Evolutionary conservation across 2,329 filamentous ascomycete species (phyloP).

Genomic region (Leptographium wingfieldii): DNA sequence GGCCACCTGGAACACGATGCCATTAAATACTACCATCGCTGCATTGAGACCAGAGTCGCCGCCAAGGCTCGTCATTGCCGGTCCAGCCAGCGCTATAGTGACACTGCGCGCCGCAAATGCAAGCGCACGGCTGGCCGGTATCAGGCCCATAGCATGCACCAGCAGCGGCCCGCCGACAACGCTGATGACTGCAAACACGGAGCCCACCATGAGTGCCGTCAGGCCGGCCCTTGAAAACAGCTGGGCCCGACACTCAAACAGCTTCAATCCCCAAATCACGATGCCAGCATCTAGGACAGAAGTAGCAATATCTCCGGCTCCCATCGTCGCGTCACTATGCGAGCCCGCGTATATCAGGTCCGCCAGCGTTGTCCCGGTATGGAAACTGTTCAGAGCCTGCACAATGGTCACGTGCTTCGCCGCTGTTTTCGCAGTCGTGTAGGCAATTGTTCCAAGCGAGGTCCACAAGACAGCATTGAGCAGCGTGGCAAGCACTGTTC

Average conservation of each 20-base stretch:
- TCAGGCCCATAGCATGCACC: constrained; percentile 24
- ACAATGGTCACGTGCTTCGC: constrained; percentile 12
- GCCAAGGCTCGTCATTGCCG: constrained; percentile 29
- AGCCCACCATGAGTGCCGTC: constrained; percentile 24
- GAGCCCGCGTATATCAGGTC: constrained; percentile 16
- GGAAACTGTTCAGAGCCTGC: constrained; percentile 16
- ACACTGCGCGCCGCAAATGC: constrained; percentile 38
- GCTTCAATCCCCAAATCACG: constrained; percentile 39
- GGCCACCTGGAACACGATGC: constrained; percentile 27
- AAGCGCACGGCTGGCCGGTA: constrained; percentile 20
- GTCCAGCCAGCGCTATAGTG: constrained; percentile 36
- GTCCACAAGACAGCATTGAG: constrained; percentile 37
- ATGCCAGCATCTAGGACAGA: constrained; percentile 38
- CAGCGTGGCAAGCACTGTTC: constrained; percentile 23
- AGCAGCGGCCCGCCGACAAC: constrained; percentile 28
- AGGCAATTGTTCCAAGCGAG: constrained; percentile 30
- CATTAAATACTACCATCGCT: constrained; percentile 37
- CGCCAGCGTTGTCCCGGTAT: constrained; percentile 19
- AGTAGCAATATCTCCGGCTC: constrained; percentile 35
- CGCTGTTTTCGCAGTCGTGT: constrained; percentile 26
- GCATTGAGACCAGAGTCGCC: constrained; percentile 36
- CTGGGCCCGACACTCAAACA: constrained; percentile 35
- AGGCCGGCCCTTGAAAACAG: constrained; percentile 31
- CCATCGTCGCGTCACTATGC: constrained; percentile 14
- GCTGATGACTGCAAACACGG: constrained; percentile 26